These are phyloP conservation scores for Phytophthora fragariaefolia DNA, from an alignment of 352 stramenopile species.

Conservation along the genomic window DNA sequence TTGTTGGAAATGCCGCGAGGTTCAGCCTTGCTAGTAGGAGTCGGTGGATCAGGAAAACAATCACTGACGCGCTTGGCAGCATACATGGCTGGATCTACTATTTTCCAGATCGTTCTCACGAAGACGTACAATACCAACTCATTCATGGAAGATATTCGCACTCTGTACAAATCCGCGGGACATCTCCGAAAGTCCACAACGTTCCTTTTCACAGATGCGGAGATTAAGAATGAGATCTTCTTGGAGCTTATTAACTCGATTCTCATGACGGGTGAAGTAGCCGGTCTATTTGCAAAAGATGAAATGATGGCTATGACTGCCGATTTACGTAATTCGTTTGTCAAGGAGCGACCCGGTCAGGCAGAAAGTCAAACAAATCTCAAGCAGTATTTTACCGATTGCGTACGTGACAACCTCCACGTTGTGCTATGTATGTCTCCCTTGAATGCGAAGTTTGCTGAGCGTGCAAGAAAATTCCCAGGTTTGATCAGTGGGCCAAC, in stretches of 20 bases:
- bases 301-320: conserved; percentile 99
- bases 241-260: conserved; percentile 99
- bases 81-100: conserved; percentile 96
- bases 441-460: conserved; percentile 98
- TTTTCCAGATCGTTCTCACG: conserved; percentile 98
- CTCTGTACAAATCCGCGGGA: conserved; percentile 97
- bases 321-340: conserved; percentile 95
- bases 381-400: conserved; percentile 99
- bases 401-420: conserved; percentile 98
- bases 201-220: conserved; percentile 98
- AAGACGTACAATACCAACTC: conserved; percentile 98
- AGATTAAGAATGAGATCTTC: conserved; percentile 99
- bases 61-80: conserved; percentile 95
- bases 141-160: conserved; percentile 97
- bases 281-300: conserved; percentile 98
- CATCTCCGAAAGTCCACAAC: conserved; percentile 97
- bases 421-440: conserved; percentile 99
- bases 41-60: conserved; percentile 98
- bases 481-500: conserved; percentile 97
- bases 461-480: conserved; percentile 97
- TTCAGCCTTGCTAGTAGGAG: conserved; percentile 96
- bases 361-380: conserved; percentile 97
- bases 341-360: conserved; percentile 94
- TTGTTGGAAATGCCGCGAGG: conserved; percentile 97
- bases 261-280: conserved; percentile 98